Base-by-base conservation (phyloP, 768 basidiomycete genomes). In the Psilocybe sp. region DNA sequence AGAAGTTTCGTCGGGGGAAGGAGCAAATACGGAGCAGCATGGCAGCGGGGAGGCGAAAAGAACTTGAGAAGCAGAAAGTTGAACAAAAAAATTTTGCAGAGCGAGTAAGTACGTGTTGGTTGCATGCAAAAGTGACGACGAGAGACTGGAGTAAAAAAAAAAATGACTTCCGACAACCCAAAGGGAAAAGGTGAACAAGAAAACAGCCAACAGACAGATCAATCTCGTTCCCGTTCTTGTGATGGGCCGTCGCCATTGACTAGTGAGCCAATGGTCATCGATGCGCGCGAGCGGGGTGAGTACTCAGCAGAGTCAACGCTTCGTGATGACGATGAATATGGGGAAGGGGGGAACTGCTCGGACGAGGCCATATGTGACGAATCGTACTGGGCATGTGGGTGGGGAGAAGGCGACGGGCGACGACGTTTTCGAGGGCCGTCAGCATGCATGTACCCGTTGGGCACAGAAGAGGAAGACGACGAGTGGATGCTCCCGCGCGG, bases 251-350 rank as follows among this genome's bases (percentile, higher is more conserved):
- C 71, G 20, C 65, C 66, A 46, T 67, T 69, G 40, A 62, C 56
- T 28, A 92, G 68, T 1, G 87, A 87, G 20, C 85, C 87, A 57
- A 92, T 90, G 39, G 86, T 82, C 89, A 91, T 91, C 34, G 85
- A 84, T 13, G 80, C 80, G 49, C 84, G 75, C 47, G 86, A 82
- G 42, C 84, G 79, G 39, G 87, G 86, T 1, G 87, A 89, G 58
- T 79, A 84, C 54, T 82, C 82, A 43, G 80, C 80, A 13, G 85
- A 83, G 49, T 82, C 79, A 50, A 28, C 23, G 23, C 85, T 85
- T 59, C 72, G 63, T 34, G 80, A 78, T 12, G 84, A 80, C 13
- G 86, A 85, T 19, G 84, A 85, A 60, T 86, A 87, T 1, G 89
- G 86, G 6, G 87, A 89, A 3, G 85, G 85, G 2, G 87, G 84